Conservation (phyloP, 2,329 filamentous ascomycete genomes). For the Cytospora piceicola region DNA sequence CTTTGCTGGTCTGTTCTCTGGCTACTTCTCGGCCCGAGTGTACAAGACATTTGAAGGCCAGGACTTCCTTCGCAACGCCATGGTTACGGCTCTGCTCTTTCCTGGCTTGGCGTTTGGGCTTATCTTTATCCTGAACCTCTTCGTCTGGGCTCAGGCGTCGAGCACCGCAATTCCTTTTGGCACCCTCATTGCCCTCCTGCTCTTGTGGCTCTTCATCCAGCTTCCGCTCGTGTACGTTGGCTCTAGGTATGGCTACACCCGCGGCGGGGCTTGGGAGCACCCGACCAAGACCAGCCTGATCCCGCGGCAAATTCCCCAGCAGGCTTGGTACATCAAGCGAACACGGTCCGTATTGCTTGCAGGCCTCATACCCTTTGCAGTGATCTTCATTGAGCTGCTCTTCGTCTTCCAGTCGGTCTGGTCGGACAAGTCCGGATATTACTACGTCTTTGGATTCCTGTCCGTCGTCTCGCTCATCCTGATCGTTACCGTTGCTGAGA, state of each 20-base stretch:
- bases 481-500: constrained; percentile 77
- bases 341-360: constrained; percentile 69
- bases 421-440: constrained; percentile 90
- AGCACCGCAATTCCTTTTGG: constrained; percentile 85
- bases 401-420: constrained; percentile 87
- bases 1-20: constrained; percentile 81
- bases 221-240: constrained; percentile 82
- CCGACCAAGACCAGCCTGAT: constrained; percentile 77
- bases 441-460: constrained; percentile 89
- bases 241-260: constrained; percentile 75
- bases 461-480: constrained; percentile 74
- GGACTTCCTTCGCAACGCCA: constrained; percentile 74
- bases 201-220: constrained; percentile 84
- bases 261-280: constrained; percentile 73
- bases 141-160: constrained; percentile 88
- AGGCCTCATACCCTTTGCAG: constrained; percentile 80
- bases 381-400: constrained; percentile 84
- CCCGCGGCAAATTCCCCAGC: constrained; percentile 72
- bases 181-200: constrained; percentile 72
- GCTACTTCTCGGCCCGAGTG: constrained; percentile 82
- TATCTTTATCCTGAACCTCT: constrained; percentile 81
- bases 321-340: constrained; percentile 74
- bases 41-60: constrained; percentile 83
- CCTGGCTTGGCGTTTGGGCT: constrained; percentile 76
- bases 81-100: constrained; percentile 77